phyloP scores from a whole-genome alignment of 2,329 filamentous ascomycete genomes.

The Meredithiella fracta region DNA sequence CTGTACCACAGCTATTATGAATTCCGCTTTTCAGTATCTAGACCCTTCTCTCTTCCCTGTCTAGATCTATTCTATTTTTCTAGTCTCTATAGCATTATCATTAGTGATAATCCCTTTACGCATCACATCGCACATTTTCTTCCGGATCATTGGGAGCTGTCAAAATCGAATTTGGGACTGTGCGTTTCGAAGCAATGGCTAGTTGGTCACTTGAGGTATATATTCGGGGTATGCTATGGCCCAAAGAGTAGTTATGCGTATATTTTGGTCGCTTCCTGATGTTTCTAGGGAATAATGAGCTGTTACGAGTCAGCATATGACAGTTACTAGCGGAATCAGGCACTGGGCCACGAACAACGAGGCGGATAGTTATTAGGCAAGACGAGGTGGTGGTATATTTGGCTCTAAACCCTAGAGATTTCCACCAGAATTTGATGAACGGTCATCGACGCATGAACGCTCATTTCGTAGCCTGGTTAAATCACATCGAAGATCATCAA shows the following conservation, averaged over 20 bases:
- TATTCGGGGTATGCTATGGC: neutral
- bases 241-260: neutral
- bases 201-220: neutral
- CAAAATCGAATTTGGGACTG: neutral
- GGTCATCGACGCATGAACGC: no score
- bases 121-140: neutral
- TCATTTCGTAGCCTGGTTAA: no score
- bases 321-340: no score
- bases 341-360: no score
- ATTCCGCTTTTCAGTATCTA: neutral
- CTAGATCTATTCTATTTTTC: neutral
- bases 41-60: neutral
- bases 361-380: no score
- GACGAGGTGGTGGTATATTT: no score
- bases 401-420: no score
- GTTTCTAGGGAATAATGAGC: no score
- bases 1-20: neutral
- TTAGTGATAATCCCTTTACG: neutral
- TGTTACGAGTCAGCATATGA: no score
- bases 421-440: no score
- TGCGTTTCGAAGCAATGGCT: neutral
- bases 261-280: no score
- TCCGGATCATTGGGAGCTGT: neutral
- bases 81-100: neutral
- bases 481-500: no score